Base-by-base conservation (phyloP, 441 rosid species). In the Populus trichocarpa region DNA sequence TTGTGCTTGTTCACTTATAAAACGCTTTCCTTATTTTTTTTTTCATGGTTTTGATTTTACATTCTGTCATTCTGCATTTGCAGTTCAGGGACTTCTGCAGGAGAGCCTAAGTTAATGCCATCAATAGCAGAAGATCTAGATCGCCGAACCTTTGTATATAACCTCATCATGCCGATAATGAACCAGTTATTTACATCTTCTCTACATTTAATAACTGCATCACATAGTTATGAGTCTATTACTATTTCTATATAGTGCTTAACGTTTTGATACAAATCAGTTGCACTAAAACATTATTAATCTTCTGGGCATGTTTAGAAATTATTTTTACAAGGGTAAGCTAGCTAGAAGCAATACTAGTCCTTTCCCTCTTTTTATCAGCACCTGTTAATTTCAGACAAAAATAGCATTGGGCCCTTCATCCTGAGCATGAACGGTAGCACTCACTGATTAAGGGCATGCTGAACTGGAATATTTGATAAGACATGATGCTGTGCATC, bases 1-100 rank as follows among this genome's bases (percentile, higher is more conserved):
- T 8, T 12, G 6, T 32, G 61, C 8, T 8, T 79, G 36, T 66
- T 57, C 36, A 26, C 36, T 23, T 25, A 14, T 66, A 53, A 13
- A 73, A 70, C 3, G 22, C 11, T 42, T 32, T 16, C 18, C 2
- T 46, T 35, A 0, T 26, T 3, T 57, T n/a, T 35, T 8, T 38
- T 53, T 72, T 35, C 6, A 53, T 16, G 61, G n/a, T 7, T 70
- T 77, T 70, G 66, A 33, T 33, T 38, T 69, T n/a, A 38, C 20
- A n/a, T 75, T 11, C 72, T 40, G 68, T 79, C 66, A 81, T 50
- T 77, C 59, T 78, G 69, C 53, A 69, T 81, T 83, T 79, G 67
- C 89, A 93, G 98, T 86, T 95, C 98, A 32, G 98, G 98, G 83
- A 95, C 97, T 75, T 93, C 97, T 75, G 97, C 86, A 59, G 97